Percentiles rank a stretch among this genome's conserved stretches.
These are phyloP conservation scores for Sequoiadendron giganteum DNA, from an alignment of 75 land plant genomes.

Conservation along the genomic window DNA sequence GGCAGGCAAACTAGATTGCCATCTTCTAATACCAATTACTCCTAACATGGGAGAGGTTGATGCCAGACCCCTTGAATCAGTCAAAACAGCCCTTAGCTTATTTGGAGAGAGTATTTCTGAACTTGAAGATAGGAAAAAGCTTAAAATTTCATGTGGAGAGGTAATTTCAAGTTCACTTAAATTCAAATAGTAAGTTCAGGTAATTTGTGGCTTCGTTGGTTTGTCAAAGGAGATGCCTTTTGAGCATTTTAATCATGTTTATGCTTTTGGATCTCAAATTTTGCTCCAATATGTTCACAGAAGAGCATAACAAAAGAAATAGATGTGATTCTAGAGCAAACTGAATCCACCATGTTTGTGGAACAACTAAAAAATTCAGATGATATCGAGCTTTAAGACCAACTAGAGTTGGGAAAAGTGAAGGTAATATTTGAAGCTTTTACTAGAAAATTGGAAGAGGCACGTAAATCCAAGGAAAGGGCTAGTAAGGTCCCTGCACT, in stretches of 20 bases:
- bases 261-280: background rate
- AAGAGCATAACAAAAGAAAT: background rate
- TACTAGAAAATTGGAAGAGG: slow-evolving; percentile 1
- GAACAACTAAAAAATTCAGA: background rate
- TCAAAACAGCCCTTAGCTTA: slow-evolving; percentile 2
- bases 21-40: background rate
- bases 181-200: background rate
- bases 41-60: slow-evolving; percentile 2
- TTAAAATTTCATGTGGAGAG: background rate
- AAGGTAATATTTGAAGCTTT: background rate
- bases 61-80: background rate
- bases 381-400: background rate
- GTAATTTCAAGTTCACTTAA: background rate
- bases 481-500: background rate
- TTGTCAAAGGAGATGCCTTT: background rate
- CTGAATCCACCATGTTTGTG: background rate
- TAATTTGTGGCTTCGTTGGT: background rate
- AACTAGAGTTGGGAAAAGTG: background rate
- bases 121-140: background rate
- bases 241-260: background rate
- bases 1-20: background rate
- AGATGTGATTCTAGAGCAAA: background rate
- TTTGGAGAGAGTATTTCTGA: background rate
- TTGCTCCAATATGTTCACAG: background rate
- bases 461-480: background rate